Evolutionary conservation across 2,329 filamentous ascomycete genomes (phyloP).

Genomic region (Stemphylium vesicarium): DNA sequence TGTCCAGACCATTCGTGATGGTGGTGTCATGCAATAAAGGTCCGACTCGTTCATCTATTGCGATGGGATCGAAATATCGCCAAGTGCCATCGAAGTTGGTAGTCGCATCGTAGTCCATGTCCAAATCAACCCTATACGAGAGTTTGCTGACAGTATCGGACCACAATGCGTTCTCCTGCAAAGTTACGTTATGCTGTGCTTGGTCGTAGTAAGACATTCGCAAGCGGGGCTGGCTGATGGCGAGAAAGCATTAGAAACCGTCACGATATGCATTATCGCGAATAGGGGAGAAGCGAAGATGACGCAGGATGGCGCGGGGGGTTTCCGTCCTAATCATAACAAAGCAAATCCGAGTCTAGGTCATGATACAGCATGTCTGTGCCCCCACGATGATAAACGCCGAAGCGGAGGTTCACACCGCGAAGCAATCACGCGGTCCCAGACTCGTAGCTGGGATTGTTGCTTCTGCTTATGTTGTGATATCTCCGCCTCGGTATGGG

Average conservation of each 20-base stretch:
- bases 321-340: slow-evolving; percentile 11
- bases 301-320: slow-evolving; percentile 12
- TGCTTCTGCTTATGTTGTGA: neutral
- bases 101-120: neutral
- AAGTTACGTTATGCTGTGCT: neutral
- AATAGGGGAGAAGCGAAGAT: slow-evolving; percentile 26
- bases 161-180: neutral
- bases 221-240: neutral
- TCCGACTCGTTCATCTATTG: neutral
- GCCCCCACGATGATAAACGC: slow-evolving; percentile 11
- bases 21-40: neutral
- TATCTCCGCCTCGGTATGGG: neutral
- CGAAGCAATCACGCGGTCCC: slow-evolving; percentile 5
- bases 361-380: slow-evolving; percentile 12
- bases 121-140: neutral
- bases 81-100: slow-evolving; percentile 23
- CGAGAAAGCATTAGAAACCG: neutral
- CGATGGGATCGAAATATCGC: slow-evolving; percentile 4
- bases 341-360: slow-evolving; percentile 11
- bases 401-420: slow-evolving; percentile 14
- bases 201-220: neutral
- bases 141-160: neutral
- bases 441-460: neutral
- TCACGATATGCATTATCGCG: neutral
- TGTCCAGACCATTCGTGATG: neutral